Base-by-base conservation (phyloP, 768 basidiomycete genomes). In the Leccinum boreale region DNA sequence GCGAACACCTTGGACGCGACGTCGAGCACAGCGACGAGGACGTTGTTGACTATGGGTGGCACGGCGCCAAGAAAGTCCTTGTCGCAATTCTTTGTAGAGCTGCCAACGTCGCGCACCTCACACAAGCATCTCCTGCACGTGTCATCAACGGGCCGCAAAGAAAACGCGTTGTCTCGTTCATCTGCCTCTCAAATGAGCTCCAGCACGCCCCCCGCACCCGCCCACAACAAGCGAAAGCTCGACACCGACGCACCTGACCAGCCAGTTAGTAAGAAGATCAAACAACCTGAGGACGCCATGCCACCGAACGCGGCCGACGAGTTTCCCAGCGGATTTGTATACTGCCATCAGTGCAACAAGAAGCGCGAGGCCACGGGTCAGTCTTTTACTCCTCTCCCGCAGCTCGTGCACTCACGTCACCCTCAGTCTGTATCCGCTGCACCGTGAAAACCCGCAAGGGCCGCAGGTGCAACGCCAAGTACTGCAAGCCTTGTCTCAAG, bases 281-380 rank as follows among this genome's bases (percentile, higher is more conserved):
- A 64, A 65, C 79, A 77, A 57, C 61, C 70, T 26, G 76, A 59
- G 31, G 53, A 47, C 31, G 50, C 52, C 48, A 39, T 56, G 42
- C 36, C 50, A 26, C 53, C 58, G 46, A 65, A 67, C 50, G 58
- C 46, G 60, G 65, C 57, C 11, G 57, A 73, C 19, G 71, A 75
- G 39, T 70, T 62, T 56, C 75, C 76, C 35, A 72, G 72, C 26
- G 79, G 64, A 65, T 77, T 68, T 50, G 70, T 82, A 51, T 82
- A 85, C 62, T 91, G 90, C 62, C 90, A 90, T 68, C 89, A 90
- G 65, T 90, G 90, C 70, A 78, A 77, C 60, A 80, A 79, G 67
- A 87, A 85, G 62, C 82, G 83, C 52, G 83, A 83, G 62, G 66
- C 69, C 28, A 66, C 73, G 48, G 73, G 88, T 86, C 48, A 52